Conservation (phyloP, 2,329 filamentous ascomycete species). For the Aspergillus versicolor region DNA sequence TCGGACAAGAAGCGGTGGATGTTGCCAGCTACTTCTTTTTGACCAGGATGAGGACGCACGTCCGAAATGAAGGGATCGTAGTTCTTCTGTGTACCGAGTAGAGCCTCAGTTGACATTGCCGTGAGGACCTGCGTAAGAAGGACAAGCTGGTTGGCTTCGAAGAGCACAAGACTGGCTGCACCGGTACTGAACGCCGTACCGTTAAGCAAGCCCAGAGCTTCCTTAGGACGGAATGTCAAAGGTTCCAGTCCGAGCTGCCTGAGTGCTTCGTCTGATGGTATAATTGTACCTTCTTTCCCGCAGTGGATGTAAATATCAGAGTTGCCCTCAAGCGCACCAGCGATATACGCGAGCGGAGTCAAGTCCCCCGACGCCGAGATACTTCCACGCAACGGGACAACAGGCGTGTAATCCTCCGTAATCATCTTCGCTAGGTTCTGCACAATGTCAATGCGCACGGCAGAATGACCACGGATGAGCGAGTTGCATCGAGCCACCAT, state of each 20-base stretch:
- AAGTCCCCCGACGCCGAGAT: conserved; percentile 42
- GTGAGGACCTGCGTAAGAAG: conserved; percentile 59
- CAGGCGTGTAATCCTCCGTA: conserved; percentile 25
- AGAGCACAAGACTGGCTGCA: conserved; percentile 47
- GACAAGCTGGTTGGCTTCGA: conserved; percentile 56
- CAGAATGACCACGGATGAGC: conserved; percentile 56
- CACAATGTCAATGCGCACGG: conserved; percentile 36
- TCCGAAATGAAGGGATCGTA: conserved; percentile 59
- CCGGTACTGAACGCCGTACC: conserved; percentile 51
- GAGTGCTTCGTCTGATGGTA: conserved; percentile 36
- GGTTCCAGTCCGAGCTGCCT: conserved; percentile 28
- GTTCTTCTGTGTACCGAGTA: conserved; percentile 57
- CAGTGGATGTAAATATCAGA: conserved; percentile 38
- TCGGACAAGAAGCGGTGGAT: conserved; percentile 52
- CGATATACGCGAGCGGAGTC: conserved; percentile 37
- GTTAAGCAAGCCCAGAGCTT: conserved; percentile 53
- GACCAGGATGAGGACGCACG: conserved; percentile 60
- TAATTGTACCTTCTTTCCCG: conserved; percentile 8
- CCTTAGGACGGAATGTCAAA: conserved; percentile 48
- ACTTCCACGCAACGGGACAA: conserved; percentile 35
- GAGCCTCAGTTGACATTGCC: conserved; percentile 60
- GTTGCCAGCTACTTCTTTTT: conserved; percentile 57
- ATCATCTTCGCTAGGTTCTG: conserved; percentile 19
- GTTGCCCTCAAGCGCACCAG: conserved; percentile 35
- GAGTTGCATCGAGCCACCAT: conserved; percentile 58